Conservation (phyloP, 768 basidiomycete species). For the Mycena capillaripes region DNA sequence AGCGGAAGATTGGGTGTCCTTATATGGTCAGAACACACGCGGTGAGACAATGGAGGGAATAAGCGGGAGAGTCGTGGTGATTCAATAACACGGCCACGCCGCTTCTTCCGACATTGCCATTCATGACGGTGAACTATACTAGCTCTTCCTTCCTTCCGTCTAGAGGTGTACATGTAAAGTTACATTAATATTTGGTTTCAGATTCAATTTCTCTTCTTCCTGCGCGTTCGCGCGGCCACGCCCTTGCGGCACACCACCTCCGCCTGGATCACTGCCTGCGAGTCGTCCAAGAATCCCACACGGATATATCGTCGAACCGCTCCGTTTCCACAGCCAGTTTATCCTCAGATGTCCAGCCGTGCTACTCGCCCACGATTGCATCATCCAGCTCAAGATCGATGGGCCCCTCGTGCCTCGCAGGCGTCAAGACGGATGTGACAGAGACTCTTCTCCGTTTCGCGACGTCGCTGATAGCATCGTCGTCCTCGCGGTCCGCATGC, state of each 20-base stretch:
- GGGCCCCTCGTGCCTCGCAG: slow-evolving; percentile 56
- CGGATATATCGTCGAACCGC: slow-evolving; percentile 63
- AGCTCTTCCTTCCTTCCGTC: slow-evolving; percentile 60
- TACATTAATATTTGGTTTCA: slow-evolving; percentile 27
- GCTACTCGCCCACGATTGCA: slow-evolving; percentile 41
- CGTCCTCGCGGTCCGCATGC: slow-evolving; percentile 36
- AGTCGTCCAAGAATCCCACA: slow-evolving; percentile 58
- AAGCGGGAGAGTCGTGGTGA: no score
- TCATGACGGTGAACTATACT: no score
- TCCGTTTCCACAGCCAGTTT: slow-evolving; percentile 63
- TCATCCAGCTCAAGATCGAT: slow-evolving; percentile 3
- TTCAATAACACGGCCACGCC: no score
- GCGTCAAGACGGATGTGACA: slow-evolving; percentile 53
- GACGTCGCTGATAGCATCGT: slow-evolving; percentile 44
- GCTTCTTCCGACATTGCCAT: no score
- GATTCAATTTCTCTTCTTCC: slow-evolving; percentile 28
- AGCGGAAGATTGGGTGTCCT: no score
- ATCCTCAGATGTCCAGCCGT: slow-evolving; percentile 64
- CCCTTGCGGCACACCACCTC: slow-evolving; percentile 24
- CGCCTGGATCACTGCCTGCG: no score
- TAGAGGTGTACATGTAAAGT: slow-evolving; percentile 74
- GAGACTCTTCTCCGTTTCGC: slow-evolving; percentile 46
- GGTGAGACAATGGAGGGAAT: no score
- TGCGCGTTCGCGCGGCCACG: not conserved
- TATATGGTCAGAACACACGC: no score